Evolutionary conservation across 495 filamentous ascomycete species (phyloP), one percentile per base, ranked within the genome.

Genomic region (Neurospora cerealis): DNA sequence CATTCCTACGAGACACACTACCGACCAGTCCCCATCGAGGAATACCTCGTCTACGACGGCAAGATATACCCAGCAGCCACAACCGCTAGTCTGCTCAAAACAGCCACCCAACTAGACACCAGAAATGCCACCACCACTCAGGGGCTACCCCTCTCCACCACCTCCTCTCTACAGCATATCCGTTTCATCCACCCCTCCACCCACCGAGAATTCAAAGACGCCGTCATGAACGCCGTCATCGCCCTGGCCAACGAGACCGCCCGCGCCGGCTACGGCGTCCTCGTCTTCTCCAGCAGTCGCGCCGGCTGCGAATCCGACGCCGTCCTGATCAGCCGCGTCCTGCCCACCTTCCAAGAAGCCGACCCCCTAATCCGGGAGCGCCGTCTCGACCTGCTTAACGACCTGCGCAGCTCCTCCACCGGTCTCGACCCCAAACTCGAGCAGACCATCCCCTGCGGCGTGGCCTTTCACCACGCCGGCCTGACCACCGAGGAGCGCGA

Each of bases 401-500:
- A 93, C 28, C 78, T 96, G 71, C 88, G 90, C 40, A 93, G 89
- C 78, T 86, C 91, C 7, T 81, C 81, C 17, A 89, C 89, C 32
- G 93, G 91, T 4, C 80, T 95, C 13, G 93, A 96, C 79, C 85
- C 87, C 13, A 87, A 84, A 9, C 79, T 96, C 7, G 89, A 90
- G 76, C 88, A 86, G 69, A 93, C 90, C 0, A 83, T 95, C 7
- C 78, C 85, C 2, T 84, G 79, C 46, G 93, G 93, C 10, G 90
- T 93, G 24, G 93, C 91, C 32, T 96, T 94, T 78, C 93, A 96
- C 80, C 87, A 93, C 83, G 91, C 91, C 40, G 93, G 93, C 10
- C 85, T 96, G 80, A 94, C 93, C 5, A 90, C 86, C 0, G 93
- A 96, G 81, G 93, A 96, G 80, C 87, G 92, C 39, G 93, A 95